phyloP scores from a whole-genome alignment of 371 early-diverging fungal species.

The Saksenaea oblongispora region DNA sequence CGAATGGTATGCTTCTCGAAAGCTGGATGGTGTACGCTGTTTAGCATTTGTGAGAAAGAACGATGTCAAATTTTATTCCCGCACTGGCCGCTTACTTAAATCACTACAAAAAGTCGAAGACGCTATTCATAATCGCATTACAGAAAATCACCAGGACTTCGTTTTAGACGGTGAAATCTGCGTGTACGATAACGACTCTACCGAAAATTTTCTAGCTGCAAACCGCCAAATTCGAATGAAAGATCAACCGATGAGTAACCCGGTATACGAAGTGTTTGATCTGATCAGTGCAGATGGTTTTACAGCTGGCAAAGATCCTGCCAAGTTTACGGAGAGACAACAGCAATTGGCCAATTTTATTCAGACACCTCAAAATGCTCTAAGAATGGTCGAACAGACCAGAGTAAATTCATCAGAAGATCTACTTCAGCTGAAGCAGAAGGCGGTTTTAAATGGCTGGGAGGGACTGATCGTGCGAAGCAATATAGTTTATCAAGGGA shows the following conservation, averaged over 20 bases:
- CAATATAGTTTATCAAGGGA: constrained; percentile 56
- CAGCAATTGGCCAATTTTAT: constrained; percentile 19
- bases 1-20: constrained; percentile 57
- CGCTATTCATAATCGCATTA: constrained; percentile 27
- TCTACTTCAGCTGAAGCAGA: constrained; percentile 28
- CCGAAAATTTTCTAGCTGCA: constrained; percentile 33
- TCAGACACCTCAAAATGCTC: constrained; percentile 11
- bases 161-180: constrained; percentile 65
- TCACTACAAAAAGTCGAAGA: constrained; percentile 35
- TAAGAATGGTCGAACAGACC: constrained; percentile 39
- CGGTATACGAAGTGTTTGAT: constrained; percentile 61
- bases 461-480: constrained; percentile 62
- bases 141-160: constrained; percentile 9
- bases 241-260: constrained; percentile 33
- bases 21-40: constrained; percentile 63
- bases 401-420: constrained; percentile 26
- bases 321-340: constrained; percentile 38
- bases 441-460: constrained; percentile 47
- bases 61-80: constrained; percentile 44
- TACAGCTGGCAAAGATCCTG: constrained; percentile 20
- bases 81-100: constrained; percentile 47
- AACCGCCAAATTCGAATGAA: constrained; percentile 32
- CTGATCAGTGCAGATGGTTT: constrained; percentile 40
- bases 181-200: constrained; percentile 25
- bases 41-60: constrained; percentile 36